Base-by-base conservation (phyloP, 345 rosid species). In the Heritiera littoralis region DNA sequence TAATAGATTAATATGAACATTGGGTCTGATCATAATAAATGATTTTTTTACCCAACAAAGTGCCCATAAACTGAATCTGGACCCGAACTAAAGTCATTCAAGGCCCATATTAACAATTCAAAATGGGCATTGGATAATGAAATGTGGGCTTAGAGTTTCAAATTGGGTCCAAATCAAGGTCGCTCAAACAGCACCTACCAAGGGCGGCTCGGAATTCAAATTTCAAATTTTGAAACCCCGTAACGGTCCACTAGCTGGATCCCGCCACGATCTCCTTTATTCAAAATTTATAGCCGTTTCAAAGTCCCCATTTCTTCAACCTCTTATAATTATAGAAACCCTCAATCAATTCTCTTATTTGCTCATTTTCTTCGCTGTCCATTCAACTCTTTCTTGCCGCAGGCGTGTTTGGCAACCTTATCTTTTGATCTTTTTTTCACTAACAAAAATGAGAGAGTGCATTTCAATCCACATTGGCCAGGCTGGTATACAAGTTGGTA, bases 401-500 rank as follows among this genome's bases (percentile, higher is more conserved):
- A 4, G 52, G 77, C 77, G 77, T 75, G 69, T 75, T 75, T 75
- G 69, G 46, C 69, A 58, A 45, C 68, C 20, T 45, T 40, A 35
- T 9, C 14, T 46, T 8, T 35, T 4, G 1, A 71, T 80, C 85
- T 48, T 48, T 35, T 28, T 14, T 48, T 6, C 12, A 70, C 58
- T 9, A 45, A n/a, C 18, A 46, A 77, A 80, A 45, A 91, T 91
- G 38, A 35, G 92, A 87, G 94, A 90, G 84, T 90, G 94, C 83
- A 89, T 90, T 59, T 89, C 92, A 35, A 35, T 35, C 38, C 38
- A 79, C 92, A 89, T 79, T 92, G 94, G 94, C 28, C 91, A 91
- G 77, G 94, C 94, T 49, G 92, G 94, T 77, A 89, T 91, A 71
- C 94, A 91, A 85, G 94, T 91, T 68, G 94, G 94, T 46, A 91